Base-by-base conservation (phyloP, 2,329 filamentous ascomycete genomes). In the Botrytis squamosa region DNA sequence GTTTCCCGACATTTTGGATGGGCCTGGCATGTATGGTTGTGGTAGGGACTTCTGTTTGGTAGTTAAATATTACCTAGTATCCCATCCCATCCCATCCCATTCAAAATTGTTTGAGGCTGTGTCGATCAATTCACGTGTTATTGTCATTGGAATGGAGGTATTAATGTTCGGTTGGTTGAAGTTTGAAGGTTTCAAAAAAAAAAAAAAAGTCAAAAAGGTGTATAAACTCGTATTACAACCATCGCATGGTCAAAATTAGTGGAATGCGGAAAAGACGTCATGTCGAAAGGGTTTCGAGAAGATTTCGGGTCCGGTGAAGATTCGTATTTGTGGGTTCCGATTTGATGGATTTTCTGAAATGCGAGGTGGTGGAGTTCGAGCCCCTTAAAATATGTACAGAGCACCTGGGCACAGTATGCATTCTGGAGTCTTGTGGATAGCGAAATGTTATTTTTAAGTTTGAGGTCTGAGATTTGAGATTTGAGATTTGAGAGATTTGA, bases 251-350 rank as follows among this genome's bases (percentile, higher is more conserved):
- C 36, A 25, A 14, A 14, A 68, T n/a, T 7, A 67, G 46, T n/a
- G 46, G 65, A 40, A 55, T 67, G 65, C 46, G 65, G 46, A 67
- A 67, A 67, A 67, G 65, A 67, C 65, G 65, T 68, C 65, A 68
- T 68, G 46, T 52, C 22, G 44, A 67, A 55, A 67, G 65, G 65
- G 33, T 55, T 49, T 40, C n/a, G 65, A 68, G 65, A 67, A n/a
- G 62, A 20, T 65, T 46, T 65, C 18, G 40, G 42, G 62, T 25
- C 62, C 38, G 16, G 62, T 46, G 62, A 65, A 46, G 65, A 67
- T 52, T 67, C 9, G 18, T 38, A 22, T 65, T 65, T 55, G 36
- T 40, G 46, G 49, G 49, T 68, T 68, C 36, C 36, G 65, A 68
- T 68, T 55, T 68, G 65, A 57, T 38, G 36, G 46, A 20, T 38